Evolutionary conservation across 179 eudicot species (phyloP), one percentile per base, ranked within the genome.

Genomic region (Drosera spatulata): DNA sequence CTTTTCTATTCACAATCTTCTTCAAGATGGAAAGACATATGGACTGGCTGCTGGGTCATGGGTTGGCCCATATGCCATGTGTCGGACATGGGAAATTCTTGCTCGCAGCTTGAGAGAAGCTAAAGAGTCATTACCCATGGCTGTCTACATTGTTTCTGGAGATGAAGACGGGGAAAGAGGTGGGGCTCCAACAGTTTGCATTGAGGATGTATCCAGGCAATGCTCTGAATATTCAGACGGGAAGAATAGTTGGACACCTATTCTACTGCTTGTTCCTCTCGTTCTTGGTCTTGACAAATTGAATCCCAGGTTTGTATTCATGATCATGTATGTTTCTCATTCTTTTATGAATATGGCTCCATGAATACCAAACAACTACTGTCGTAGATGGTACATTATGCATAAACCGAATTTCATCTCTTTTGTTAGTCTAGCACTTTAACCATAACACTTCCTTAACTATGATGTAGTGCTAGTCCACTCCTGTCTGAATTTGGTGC

Each of bases 121-220:
- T 43, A 60, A 41, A 60, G 69, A 77, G 46, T 70, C 85, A 58
- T 53, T 85, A 48, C 80, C 88, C 47, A 79, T 93, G 85, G 81
- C 95, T 67, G 59, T 93, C 15, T 81, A 93, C 71, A 85, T 93
- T 61, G 97, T 93, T 65, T 89, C 95, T 63, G 99, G 99, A 43
- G 97, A 93, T 78, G 99, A 82, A 77, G 95, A 93, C 80, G 99
- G 99, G 9, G 99, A 93, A 81, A 72, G 95, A 51, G 99, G 99
- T 72, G 99, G 99, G 53, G 99, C 97, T 58, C 99, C 99, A 39
- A 89, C 86, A 64, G 83, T 90, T 62, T 90, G 87, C 68, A 67
- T 89, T 56, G 99, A 93, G 76, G 95, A 93, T 73, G 83, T 86
- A 55, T 66, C 73, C 33, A 69, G 56, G 60, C 77, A 74, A 53